Conservation (phyloP, 331 rosid species). For the Acacia pycnantha region DNA sequence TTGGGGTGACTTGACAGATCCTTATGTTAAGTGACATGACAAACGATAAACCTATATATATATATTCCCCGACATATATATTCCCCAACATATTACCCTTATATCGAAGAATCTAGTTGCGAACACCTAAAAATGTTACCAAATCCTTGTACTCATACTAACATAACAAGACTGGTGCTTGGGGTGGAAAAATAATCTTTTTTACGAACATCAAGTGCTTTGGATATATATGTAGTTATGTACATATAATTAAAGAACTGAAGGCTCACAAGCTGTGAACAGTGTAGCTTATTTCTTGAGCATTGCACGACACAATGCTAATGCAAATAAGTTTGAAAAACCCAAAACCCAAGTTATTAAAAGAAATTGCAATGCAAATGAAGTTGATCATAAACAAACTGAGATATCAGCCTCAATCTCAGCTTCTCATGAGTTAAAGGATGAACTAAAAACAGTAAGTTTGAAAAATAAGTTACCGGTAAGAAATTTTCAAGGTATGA, state of each 20-base stretch:
- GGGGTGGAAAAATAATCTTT: not conserved
- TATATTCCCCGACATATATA: not conserved
- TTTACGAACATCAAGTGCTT: not conserved
- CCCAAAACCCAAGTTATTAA: not conserved
- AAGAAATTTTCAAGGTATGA: slow-evolving; percentile 11
- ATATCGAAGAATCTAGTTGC: not conserved
- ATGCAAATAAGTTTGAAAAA: no score
- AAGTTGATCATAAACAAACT: not conserved
- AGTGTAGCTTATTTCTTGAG: not conserved
- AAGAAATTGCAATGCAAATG: slow-evolving; percentile 21
- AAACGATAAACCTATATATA: no score
- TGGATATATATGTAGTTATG: not conserved
- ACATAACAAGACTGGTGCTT: not conserved
- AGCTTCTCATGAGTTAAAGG: not conserved
- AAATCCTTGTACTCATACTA: not conserved
- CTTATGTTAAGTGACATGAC: no score
- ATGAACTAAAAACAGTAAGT: not conserved
- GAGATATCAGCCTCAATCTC: not conserved
- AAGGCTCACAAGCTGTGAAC: not conserved
- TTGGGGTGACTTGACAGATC: no score
- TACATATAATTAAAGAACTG: not conserved
- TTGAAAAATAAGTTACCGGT: not conserved
- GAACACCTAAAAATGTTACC: not conserved
- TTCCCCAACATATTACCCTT: not conserved
- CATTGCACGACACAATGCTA: not conserved